These are phyloP conservation scores for Rhodosporidiobolus odoratus DNA, from an alignment of 768 basidiomycete genomes.

Conservation along the genomic window DNA sequence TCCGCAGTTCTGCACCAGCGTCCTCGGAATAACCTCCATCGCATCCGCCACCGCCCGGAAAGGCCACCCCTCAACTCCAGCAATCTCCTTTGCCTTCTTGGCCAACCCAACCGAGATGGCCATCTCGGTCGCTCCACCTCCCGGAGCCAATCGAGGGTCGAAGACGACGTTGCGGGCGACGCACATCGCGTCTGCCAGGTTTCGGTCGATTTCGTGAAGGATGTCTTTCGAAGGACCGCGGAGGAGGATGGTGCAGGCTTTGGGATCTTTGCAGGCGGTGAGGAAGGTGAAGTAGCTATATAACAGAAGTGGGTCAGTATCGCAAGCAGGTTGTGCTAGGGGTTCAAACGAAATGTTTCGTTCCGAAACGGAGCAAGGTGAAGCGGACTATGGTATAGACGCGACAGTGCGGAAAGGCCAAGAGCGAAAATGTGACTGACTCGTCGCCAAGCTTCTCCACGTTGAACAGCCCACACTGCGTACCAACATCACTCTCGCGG, in stretches of 20 bases:
- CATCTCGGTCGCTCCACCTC: slow-evolving; percentile 98
- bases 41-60: slow-evolving; percentile 90
- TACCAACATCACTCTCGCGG: slow-evolving; percentile 84
- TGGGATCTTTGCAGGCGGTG: slow-evolving; percentile 79
- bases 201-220: slow-evolving; percentile 94
- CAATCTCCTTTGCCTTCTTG: slow-evolving; percentile 67
- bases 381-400: too few species aligned
- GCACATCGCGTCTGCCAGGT: slow-evolving; percentile 93
- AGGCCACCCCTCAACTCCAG: slow-evolving; percentile 85
- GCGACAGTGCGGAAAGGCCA: background rate
- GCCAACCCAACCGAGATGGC: slow-evolving; percentile 79
- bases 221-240: slow-evolving; percentile 98
- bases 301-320: background rate
- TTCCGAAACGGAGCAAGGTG: background rate
- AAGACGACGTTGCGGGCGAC: slow-evolving; percentile 96
- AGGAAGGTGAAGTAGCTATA: slow-evolving; percentile 92
- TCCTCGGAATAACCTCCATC: slow-evolving; percentile 94
- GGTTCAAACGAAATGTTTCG: background rate
- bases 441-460: slow-evolving; percentile 98
- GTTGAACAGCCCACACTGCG: slow-evolving; percentile 89
- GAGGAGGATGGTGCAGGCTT: slow-evolving; percentile 96
- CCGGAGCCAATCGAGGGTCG: slow-evolving; percentile 87
- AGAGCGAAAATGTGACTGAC: slow-evolving; percentile 45
- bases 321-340: background rate
- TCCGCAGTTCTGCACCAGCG: slow-evolving; percentile 88